Percentiles rank a stretch among this genome's conserved stretches.
These are phyloP conservation scores for Cryphonectria japonica DNA, from an alignment of 2,329 filamentous ascomycete species.

Conservation along the genomic window DNA sequence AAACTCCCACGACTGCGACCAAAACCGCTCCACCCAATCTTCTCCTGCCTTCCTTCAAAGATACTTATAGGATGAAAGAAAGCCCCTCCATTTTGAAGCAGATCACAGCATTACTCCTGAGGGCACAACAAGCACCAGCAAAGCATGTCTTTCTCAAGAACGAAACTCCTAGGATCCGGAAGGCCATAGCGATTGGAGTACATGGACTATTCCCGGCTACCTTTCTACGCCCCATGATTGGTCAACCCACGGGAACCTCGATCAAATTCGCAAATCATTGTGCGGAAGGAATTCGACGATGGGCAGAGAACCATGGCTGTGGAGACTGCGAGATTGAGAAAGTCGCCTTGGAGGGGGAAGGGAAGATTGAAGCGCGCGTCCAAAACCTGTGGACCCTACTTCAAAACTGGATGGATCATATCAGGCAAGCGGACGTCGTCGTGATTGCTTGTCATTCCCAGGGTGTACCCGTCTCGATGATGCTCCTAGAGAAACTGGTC, in stretches of 20 bases:
- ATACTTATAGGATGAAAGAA: conserved; percentile 69
- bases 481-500: conserved; percentile 90
- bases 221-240: conserved; percentile 85
- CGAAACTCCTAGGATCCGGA: conserved; percentile 73
- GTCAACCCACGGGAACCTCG: conserved; percentile 93
- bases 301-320: conserved; percentile 76
- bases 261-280: conserved; percentile 89
- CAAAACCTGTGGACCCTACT: conserved; percentile 93
- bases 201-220: conserved; percentile 92
- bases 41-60: conserved; percentile 69
- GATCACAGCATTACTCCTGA: conserved; percentile 61
- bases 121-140: conserved; percentile 56
- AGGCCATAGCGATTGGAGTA: conserved; percentile 89
- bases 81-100: conserved; percentile 73
- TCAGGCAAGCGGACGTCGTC: conserved; percentile 85
- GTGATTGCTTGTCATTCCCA: conserved; percentile 94
- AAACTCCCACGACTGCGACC: conserved; percentile 48
- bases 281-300: conserved; percentile 80
- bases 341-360: conserved; percentile 92
- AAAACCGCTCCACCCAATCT: conserved; percentile 60
- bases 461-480: conserved; percentile 90
- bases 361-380: conserved; percentile 85
- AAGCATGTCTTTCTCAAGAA: conserved; percentile 75
- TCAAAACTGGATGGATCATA: conserved; percentile 91
- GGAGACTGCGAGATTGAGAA: conserved; percentile 84